Evolutionary conservation across 495 filamentous ascomycete species (phyloP).

Genomic region (Xylaria sp.): DNA sequence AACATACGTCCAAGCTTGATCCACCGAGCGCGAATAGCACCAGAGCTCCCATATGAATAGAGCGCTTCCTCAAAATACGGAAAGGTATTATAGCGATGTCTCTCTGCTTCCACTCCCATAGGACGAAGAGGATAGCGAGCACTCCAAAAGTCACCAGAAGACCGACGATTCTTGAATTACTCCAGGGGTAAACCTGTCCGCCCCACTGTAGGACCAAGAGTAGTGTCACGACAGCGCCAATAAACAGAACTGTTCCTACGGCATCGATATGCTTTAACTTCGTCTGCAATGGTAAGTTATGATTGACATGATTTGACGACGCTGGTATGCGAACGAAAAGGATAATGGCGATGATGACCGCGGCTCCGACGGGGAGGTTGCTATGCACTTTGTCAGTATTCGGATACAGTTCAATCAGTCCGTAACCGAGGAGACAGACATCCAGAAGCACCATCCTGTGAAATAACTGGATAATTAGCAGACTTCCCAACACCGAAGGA

Average conservation of each 20-base stretch:
- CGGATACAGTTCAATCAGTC: too few relatives aligned
- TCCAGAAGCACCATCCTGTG: constrained; percentile 27
- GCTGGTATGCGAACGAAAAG: constrained; percentile 56
- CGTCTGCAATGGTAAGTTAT: constrained; percentile 37
- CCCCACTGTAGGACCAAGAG: constrained; percentile 70
- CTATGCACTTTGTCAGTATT: too few relatives aligned
- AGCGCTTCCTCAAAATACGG: constrained; percentile 59
- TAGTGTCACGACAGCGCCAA: constrained; percentile 59
- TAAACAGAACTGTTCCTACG: constrained; percentile 55
- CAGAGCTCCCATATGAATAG: constrained; percentile 54
- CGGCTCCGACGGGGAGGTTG: constrained; percentile 68
- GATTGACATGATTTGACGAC: constrained; percentile 37
- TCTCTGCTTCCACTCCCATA: constrained; percentile 54
- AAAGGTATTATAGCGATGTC: constrained; percentile 63
- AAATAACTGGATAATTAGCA: too few relatives aligned
- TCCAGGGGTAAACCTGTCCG: constrained; percentile 62
- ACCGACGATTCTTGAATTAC: constrained; percentile 50
- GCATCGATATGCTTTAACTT: constrained; percentile 62
- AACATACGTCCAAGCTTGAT: constrained; percentile 64
- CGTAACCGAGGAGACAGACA: too few relatives aligned
- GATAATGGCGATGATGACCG: constrained; percentile 62
- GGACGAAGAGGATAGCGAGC: constrained; percentile 49
- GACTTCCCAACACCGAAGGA: too few relatives aligned
- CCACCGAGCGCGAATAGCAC: constrained; percentile 65
- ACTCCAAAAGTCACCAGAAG: constrained; percentile 58